Percentiles rank a stretch among this genome's conserved stretches.
phyloP scores from a whole-genome alignment of 2,329 filamentous ascomycete genomes.

The Fusarium drepaniforme region DNA sequence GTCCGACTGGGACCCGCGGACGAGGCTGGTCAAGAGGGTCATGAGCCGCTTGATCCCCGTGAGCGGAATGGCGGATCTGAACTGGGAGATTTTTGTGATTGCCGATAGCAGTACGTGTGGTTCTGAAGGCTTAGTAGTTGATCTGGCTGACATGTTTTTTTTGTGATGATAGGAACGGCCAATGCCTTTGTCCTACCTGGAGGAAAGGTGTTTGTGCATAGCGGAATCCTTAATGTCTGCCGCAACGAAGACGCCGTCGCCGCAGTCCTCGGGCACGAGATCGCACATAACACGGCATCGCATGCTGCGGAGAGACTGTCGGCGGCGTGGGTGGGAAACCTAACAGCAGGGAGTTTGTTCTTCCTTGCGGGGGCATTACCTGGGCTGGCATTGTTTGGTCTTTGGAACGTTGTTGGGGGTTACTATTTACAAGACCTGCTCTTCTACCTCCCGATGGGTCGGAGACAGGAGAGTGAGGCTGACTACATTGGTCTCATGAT shows the following conservation, averaged over 20 bases:
- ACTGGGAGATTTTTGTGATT: slow-evolving; percentile 83
- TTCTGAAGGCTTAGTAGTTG: not conserved
- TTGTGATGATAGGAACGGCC: slow-evolving; percentile 55
- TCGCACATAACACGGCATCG: slow-evolving; percentile 79
- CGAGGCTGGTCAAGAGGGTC: slow-evolving; percentile 70
- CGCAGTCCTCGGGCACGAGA: slow-evolving; percentile 83
- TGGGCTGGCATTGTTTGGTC: slow-evolving; percentile 52
- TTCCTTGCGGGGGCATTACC: slow-evolving; percentile 60
- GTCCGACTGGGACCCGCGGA: slow-evolving; percentile 69
- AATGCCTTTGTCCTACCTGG: slow-evolving; percentile 86
- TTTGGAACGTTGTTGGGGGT: slow-evolving; percentile 60
- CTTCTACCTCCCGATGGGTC: slow-evolving; percentile 75
- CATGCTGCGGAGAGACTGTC: slow-evolving; percentile 75
- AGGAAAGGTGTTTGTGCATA: slow-evolving; percentile 85
- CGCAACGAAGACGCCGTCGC: slow-evolving; percentile 77
- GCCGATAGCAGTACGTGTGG: slow-evolving; percentile 66
- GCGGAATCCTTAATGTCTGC: slow-evolving; percentile 77
- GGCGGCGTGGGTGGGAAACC: slow-evolving; percentile 63
- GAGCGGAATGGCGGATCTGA: slow-evolving; percentile 67
- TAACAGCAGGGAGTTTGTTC: slow-evolving; percentile 63
- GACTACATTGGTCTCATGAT: slow-evolving; percentile 87
- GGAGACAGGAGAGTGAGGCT: slow-evolving; percentile 81
- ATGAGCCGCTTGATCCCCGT: slow-evolving; percentile 76
- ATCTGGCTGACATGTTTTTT: slow-evolving; percentile 2
- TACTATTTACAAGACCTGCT: slow-evolving; percentile 68